Percentiles rank a stretch among this genome's conserved stretches.
phyloP scores from a whole-genome alignment of 306 rosid species.

The Sechiopsis laciniata region DNA sequence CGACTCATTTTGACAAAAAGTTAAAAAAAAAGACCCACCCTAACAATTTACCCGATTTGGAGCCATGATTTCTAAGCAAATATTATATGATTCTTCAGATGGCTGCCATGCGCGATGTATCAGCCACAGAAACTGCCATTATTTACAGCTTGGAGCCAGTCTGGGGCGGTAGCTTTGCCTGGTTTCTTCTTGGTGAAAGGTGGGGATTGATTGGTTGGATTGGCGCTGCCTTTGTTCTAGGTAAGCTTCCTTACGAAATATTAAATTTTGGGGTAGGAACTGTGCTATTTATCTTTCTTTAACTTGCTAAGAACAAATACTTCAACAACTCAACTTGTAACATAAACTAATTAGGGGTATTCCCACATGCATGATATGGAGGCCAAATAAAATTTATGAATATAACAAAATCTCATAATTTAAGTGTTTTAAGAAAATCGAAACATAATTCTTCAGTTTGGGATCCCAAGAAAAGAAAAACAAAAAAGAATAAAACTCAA shows the following conservation, averaged over 20 bases:
- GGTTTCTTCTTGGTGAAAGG: conserved; percentile 81
- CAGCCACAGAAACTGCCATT: conserved; percentile 70
- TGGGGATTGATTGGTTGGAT: conserved; percentile 67
- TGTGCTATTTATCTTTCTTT: neutral
- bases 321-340: too few relatives aligned
- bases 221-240: conserved; percentile 73
- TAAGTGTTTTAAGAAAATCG: too few relatives aligned
- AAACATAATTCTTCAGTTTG: too few relatives aligned
- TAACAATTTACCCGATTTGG: too few relatives aligned
- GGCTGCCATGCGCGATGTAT: conserved; percentile 69
- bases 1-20: too few relatives aligned
- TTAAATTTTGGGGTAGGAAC: neutral
- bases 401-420: too few relatives aligned
- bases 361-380: too few relatives aligned
- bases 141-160: conserved; percentile 74
- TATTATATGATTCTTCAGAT: conserved; percentile 32
- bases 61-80: conserved; percentile 6
- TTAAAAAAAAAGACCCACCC: too few relatives aligned
- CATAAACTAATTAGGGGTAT: too few relatives aligned
- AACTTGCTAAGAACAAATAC: neutral
- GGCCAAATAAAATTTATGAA: too few relatives aligned
- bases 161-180: conserved; percentile 76
- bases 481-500: too few relatives aligned
- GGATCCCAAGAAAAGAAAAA: too few relatives aligned
- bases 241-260: conserved; percentile 26